Percentiles rank a stretch among this genome's conserved stretches.
Conservation (phyloP, 1,139 yeast species). For the Taiozyma onychis region DNA sequence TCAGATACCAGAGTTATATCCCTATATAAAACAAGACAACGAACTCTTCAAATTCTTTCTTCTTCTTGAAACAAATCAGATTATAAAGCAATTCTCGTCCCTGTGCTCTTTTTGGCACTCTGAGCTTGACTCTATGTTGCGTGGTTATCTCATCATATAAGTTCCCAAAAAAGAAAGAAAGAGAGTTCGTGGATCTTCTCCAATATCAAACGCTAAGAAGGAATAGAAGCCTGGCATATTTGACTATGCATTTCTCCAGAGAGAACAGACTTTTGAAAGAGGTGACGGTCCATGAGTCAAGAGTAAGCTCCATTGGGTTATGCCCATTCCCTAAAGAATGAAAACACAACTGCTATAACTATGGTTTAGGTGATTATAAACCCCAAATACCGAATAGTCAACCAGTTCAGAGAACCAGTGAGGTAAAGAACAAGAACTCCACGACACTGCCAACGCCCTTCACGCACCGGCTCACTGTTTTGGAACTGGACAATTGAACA, state of each 20-base stretch:
- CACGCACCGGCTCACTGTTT: neutral
- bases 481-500: constrained; percentile 1
- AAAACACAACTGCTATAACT: constrained; percentile 73
- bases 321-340: neutral
- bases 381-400: constrained; percentile 55
- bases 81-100: constrained; percentile 43
- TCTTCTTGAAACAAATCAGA: constrained; percentile 12
- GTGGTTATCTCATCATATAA: constrained; percentile 66
- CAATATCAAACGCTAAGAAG: constrained; percentile 2
- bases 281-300: constrained; percentile 51
- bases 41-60: neutral
- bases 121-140: constrained; percentile 96
- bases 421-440: constrained; percentile 3
- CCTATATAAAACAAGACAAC: constrained; percentile 1
- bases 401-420: neutral
- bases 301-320: constrained; percentile 95
- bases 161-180: neutral
- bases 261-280: constrained; percentile 27
- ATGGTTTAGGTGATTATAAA: constrained; percentile 50
- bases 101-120: constrained; percentile 39
- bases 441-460: neutral
- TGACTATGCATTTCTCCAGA: constrained; percentile 52
- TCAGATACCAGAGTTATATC: constrained; percentile 4
- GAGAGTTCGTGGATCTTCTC: neutral
- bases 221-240: constrained; percentile 47